A percentile compares a stretch with the other conserved stretches of the same genome.
phyloP scores from a whole-genome alignment of 2,329 filamentous ascomycete genomes.

The Colletotrichum sublineola region DNA sequence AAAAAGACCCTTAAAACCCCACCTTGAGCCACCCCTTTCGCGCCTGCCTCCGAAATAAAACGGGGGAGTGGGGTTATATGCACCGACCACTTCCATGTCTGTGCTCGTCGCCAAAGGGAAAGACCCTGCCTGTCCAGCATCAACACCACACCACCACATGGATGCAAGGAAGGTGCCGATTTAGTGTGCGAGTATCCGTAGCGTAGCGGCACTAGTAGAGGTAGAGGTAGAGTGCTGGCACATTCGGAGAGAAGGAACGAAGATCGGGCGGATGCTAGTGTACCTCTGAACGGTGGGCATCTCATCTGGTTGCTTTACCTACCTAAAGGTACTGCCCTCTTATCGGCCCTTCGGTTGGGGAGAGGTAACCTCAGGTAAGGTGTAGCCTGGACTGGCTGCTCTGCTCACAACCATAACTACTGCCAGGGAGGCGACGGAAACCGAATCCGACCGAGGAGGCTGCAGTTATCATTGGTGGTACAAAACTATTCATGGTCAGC shows the following conservation, averaged over 20 bases:
- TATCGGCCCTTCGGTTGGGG: background rate
- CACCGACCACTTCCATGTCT: constrained; percentile 3
- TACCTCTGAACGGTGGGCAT: background rate
- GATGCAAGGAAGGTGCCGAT: background rate
- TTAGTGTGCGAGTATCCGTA: background rate
- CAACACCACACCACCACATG: constrained; percentile 8
- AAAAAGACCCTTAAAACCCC: constrained; percentile 38
- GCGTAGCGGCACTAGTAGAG: too few species aligned
- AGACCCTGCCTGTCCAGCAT: constrained; percentile 15
- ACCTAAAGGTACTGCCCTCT: too few species aligned
- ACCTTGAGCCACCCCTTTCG: constrained; percentile 23
- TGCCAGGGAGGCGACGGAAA: too few species aligned
- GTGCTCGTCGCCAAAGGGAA: background rate
- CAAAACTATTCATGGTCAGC: background rate
- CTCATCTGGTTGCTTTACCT: too few species aligned
- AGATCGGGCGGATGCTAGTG: background rate
- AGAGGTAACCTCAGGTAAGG: too few species aligned
- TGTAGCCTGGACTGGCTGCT: too few species aligned
- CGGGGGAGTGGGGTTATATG: constrained; percentile 1
- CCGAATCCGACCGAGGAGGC: too few species aligned
- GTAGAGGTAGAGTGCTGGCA: too few species aligned
- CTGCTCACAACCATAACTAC: too few species aligned
- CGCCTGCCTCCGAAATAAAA: constrained; percentile 16
- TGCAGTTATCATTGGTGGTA: too few species aligned
- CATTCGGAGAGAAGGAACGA: background rate